Percentiles rank a stretch among this genome's conserved stretches.
phyloP scores from a whole-genome alignment of 2,329 filamentous ascomycete genomes.

The Cladosporium phlei region DNA sequence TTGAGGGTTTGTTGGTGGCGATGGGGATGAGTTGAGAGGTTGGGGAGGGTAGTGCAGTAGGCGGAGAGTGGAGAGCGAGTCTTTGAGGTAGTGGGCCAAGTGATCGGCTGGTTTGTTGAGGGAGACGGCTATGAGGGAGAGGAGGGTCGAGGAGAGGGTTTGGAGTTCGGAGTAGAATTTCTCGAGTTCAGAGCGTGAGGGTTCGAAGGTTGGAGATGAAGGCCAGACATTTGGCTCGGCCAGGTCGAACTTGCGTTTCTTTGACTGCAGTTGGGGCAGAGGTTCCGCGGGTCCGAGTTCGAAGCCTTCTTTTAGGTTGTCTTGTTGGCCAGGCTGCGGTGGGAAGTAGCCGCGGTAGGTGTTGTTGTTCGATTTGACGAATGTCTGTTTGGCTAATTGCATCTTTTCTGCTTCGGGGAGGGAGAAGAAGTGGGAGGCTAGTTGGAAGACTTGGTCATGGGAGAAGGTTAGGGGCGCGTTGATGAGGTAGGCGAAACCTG shows the following conservation, averaged over 20 bases:
- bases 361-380: constrained; percentile 37
- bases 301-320: constrained; percentile 47
- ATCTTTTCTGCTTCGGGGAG: constrained; percentile 17
- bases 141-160: constrained; percentile 34
- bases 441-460: constrained; percentile 40
- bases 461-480: constrained; percentile 40
- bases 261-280: constrained; percentile 12
- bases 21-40: constrained; percentile 11
- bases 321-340: constrained; percentile 35
- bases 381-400: constrained; percentile 40
- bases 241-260: constrained; percentile 33
- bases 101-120: constrained; percentile 36
- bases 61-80: constrained; percentile 42
- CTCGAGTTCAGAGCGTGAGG: constrained; percentile 28
- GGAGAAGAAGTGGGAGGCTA: constrained; percentile 30
- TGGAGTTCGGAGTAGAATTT: constrained; percentile 39
- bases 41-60: constrained; percentile 43
- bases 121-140: constrained; percentile 38
- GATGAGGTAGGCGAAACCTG: constrained; percentile 45
- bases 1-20: constrained; percentile 12
- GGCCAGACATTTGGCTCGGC: constrained; percentile 42
- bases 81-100: constrained; percentile 39
- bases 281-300: constrained; percentile 37
- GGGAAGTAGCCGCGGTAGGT: constrained; percentile 48
- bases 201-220: constrained; percentile 18